These are phyloP conservation scores for Litchi chinensis DNA, from an alignment of 345 rosid genomes.

Conservation along the genomic window DNA sequence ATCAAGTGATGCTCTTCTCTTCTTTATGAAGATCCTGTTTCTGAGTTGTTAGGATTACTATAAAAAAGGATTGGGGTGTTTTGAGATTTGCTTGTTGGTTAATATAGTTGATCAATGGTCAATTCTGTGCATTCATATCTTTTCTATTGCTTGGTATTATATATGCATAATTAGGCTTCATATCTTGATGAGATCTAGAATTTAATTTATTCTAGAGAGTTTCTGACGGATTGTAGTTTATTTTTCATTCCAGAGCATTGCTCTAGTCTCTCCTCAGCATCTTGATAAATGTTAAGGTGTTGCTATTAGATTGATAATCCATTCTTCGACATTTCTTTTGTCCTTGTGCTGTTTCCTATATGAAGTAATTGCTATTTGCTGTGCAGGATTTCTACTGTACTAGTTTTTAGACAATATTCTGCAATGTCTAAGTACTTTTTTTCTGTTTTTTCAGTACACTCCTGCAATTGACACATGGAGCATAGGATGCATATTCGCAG, in stretches of 20 bases:
- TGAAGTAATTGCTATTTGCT: neutral
- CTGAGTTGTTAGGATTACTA: neutral
- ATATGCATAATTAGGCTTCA: slow-evolving; percentile 3
- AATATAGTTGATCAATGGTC: neutral
- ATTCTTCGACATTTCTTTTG: neutral
- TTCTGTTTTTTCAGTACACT: slow-evolving; percentile 60
- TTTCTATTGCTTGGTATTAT: neutral
- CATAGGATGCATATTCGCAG: slow-evolving; percentile 98
- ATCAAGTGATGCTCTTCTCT: neutral
- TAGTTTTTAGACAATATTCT: slow-evolving; percentile 7
- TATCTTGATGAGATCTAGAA: neutral
- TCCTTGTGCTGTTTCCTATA: neutral
- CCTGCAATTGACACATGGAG: slow-evolving; percentile 99
- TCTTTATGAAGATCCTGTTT: neutral
- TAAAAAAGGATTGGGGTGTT: neutral
- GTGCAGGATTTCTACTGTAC: neutral
- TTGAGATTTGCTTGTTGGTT: slow-evolving; percentile 1
- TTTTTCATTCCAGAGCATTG: neutral
- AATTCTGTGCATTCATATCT: neutral
- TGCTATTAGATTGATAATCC: slow-evolving; percentile 2
- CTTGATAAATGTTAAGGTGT: neutral
- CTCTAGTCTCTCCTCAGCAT: neutral
- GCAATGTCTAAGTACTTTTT: slow-evolving; percentile 14
- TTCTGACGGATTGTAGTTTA: neutral
- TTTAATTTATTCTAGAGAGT: neutral